A percentile compares a stretch with the other conserved stretches of the same genome.
These are phyloP conservation scores for Yarrowia hollandica DNA, from an alignment of 805 yeast genomes.

Conservation along the genomic window DNA sequence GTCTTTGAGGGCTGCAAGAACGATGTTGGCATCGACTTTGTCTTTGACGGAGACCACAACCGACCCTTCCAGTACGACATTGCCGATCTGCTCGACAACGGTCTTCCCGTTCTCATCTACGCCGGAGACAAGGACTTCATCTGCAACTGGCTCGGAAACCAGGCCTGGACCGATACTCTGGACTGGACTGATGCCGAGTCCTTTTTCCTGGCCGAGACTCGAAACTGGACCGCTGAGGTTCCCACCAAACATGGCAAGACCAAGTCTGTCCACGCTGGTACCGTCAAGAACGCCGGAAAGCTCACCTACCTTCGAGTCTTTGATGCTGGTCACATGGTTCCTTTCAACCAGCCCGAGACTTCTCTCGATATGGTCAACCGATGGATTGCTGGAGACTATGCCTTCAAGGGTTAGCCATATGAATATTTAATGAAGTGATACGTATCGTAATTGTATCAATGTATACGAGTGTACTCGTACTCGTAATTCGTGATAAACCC, in stretches of 20 bases:
- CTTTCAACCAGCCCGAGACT: slow-evolving; percentile 81
- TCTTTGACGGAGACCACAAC: slow-evolving; percentile 89
- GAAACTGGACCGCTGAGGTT: slow-evolving; percentile 45
- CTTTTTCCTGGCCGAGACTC: slow-evolving; percentile 47
- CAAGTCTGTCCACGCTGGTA: slow-evolving; percentile 53
- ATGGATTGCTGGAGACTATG: slow-evolving; percentile 60
- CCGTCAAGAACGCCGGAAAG: slow-evolving; percentile 67
- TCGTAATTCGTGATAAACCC: no score
- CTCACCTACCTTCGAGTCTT: slow-evolving; percentile 81
- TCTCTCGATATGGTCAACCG: slow-evolving; percentile 79
- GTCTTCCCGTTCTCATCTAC: slow-evolving; percentile 79
- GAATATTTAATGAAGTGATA: no score
- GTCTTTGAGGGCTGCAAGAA: slow-evolving; percentile 48
- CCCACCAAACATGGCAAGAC: slow-evolving; percentile 15
- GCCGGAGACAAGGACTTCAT: slow-evolving; percentile 97
- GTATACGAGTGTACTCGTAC: no score
- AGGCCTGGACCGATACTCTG: slow-evolving; percentile 76
- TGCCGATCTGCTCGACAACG: slow-evolving; percentile 65
- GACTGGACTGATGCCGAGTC: slow-evolving; percentile 63
- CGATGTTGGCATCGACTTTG: slow-evolving; percentile 75
- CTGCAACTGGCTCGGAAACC: slow-evolving; percentile 95
- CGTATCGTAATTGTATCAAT: no score
- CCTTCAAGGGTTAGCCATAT: no score
- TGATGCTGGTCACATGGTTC: slow-evolving; percentile 97
- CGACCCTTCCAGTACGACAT: slow-evolving; percentile 79